Base-by-base conservation (phyloP, 2,329 filamentous ascomycete genomes). In the Arthrocladium fulminans region DNA sequence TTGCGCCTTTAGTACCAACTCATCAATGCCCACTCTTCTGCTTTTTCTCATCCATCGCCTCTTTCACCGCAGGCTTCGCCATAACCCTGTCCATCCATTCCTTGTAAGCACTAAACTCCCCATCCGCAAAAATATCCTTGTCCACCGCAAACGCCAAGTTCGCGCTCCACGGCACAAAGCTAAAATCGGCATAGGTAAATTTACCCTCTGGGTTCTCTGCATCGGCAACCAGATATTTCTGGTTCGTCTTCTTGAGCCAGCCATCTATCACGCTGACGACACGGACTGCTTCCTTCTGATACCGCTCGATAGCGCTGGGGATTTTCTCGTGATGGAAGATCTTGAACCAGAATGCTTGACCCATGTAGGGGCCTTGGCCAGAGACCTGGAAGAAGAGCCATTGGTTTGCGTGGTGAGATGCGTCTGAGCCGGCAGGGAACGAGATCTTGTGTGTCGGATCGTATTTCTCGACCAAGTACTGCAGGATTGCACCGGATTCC, bases 281-380 rank as follows among this genome's bases (percentile, higher is more conserved):
- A 37, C 72, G 70, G 23, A 62, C 60, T 47, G 70, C 60, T 52
- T 74, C 71, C 25, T 66, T 65, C 15, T 56, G 47, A 55, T 73
- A 74, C 19, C 71, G 66, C 2, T 70, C 65, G 20, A 69, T 59
- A 6, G 68, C 71, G 8, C 62, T 65, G 0, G 58, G 61, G 17
- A 73, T 27, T 51, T 67, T 68, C 49, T 74, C 70, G 0, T 60
- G 59, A 57, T 73, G 67, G 48, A 63, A 67, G 5, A 35, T 17
- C 5, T 22, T 53, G 57, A 70, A 73, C 70, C 69, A 74, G 27
- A 59, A 62, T 0, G 59, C 60, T 56, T 74, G 71, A 12, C 72
- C 72, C 47, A 64, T 73, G 55, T 73, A 74, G 0, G 71, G 71
- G 1, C 71, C 71, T 52, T 73, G 71, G 2, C 70, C 70, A 1